Conservation (phyloP, 768 basidiomycete genomes). For the Peribolospora baueri region DNA sequence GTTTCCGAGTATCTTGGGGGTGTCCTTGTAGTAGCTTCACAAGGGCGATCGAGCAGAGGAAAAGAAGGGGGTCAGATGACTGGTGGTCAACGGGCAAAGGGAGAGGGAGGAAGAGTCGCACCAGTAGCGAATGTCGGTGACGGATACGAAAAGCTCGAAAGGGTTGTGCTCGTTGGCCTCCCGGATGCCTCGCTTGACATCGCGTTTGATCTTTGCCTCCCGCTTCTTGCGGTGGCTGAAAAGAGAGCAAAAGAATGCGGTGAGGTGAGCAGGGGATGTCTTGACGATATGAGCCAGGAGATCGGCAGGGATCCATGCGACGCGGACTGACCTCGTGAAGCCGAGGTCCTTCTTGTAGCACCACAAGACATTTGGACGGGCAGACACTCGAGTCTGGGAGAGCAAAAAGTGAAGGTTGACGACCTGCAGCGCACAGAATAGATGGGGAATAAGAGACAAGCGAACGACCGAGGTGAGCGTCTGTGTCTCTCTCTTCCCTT, state of each 20-base stretch:
- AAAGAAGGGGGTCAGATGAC: background rate
- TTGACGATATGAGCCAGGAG: background rate
- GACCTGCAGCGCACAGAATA: conserved; percentile 26
- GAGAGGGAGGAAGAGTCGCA: conserved; percentile 23
- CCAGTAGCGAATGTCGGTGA: conserved; percentile 98
- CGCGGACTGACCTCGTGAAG: conserved; percentile 36
- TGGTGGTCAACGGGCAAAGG: background rate
- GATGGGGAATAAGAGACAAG: background rate
- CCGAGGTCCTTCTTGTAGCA: conserved; percentile 98
- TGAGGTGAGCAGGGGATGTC: background rate
- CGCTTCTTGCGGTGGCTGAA: conserved; percentile 79
- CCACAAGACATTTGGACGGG: conserved; percentile 80
- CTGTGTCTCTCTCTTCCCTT: no score
- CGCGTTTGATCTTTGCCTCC: conserved; percentile 86
- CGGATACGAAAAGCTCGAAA: conserved; percentile 92
- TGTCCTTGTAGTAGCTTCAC: conserved; percentile 77
- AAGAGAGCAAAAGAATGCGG: background rate
- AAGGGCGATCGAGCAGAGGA: background rate
- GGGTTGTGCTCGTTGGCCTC: conserved; percentile 90
- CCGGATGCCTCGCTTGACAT: conserved; percentile 77
- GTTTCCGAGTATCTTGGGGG: conserved; percentile 84
- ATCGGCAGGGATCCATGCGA: background rate
- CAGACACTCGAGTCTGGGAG: conserved; percentile 58
- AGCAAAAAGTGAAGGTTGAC: conserved; percentile 90
- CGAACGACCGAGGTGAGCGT: no score